Evolutionary conservation across 2,329 filamentous ascomycete species (phyloP).

Genomic region (Trichoderma atroviride): DNA sequence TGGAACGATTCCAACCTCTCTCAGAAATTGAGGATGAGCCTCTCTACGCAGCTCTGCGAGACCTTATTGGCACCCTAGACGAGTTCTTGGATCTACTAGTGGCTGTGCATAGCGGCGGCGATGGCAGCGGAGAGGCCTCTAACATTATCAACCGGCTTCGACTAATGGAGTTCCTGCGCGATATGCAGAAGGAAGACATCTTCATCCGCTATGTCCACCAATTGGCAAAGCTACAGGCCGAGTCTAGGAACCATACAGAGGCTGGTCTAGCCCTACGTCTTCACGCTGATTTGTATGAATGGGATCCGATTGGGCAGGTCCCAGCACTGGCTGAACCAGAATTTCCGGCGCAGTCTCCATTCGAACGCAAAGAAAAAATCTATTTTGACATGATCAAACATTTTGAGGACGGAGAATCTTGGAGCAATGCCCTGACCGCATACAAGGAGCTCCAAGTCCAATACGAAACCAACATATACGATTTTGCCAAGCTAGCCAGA

Average conservation of each 20-base stretch:
- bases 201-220: constrained; percentile 96
- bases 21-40: constrained; percentile 68
- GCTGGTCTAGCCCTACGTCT: constrained; percentile 86
- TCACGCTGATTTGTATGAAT: constrained; percentile 90
- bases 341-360: constrained; percentile 82
- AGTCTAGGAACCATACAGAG: constrained; percentile 78
- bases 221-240: constrained; percentile 75
- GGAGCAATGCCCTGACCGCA: constrained; percentile 82
- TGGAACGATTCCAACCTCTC: constrained; percentile 76
- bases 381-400: constrained; percentile 95
- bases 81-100: constrained; percentile 90
- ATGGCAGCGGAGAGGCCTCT: constrained; percentile 71
- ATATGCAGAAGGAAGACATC: constrained; percentile 96
- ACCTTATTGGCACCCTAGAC: constrained; percentile 81
- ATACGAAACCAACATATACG: constrained; percentile 86
- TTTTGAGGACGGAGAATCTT: constrained; percentile 92
- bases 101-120: constrained; percentile 80
- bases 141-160: constrained; percentile 85
- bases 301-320: constrained; percentile 73
- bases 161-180: constrained; percentile 93
- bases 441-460: constrained; percentile 91
- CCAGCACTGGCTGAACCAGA: constrained; percentile 70
- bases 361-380: constrained; percentile 88
- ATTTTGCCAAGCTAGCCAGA: constrained; percentile 88
- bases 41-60: constrained; percentile 74